Evolutionary conservation across 768 basidiomycete genomes (phyloP), one percentile per base, ranked within the genome.

Genomic region (Pleurotus ostreatus): DNA sequence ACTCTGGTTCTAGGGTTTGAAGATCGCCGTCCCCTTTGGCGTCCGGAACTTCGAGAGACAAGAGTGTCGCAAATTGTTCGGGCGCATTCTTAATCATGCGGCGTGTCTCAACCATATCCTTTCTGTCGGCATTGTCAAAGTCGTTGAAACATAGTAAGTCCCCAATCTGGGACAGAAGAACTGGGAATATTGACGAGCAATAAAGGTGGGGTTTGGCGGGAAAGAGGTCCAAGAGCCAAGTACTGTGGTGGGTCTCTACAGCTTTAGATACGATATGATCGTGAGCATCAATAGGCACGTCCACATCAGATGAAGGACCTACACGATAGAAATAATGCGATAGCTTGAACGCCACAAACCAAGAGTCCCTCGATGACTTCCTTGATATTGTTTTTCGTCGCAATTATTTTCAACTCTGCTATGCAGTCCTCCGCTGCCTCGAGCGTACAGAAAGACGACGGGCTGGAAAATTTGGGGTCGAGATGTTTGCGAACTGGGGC

Each of bases 61-160:
- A 41, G 18, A 53, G n/a, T 6, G 51, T 41, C n/a, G 39, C 20
- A 15, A 53, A 23, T 20, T 26, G 18, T 23, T 53, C 51, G 2
- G 51, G 37, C 16, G 38, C 51, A 6, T 22, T 41, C 20, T 40
- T 37, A 20, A 53, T 23, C 6, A 39, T 40, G 6, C 22, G 37
- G 9, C 51, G 39, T 12, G 15, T 40, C 18, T 39, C 23, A 12
- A 39, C 51, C 16, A 53, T 38, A 4, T 16, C 37, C 23, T 38
- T 39, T n/a, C 16, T 23, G 8, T 53, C 51, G 2, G 41, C 51
- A 8, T 39, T 18, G 18, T 41, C 39, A 40, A 53, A 20, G 13
- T 53, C 51, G 22, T 39, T 53, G 51, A 53, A 53, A 18, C 38
- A 39, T 2, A 53, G 25, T 8, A 18, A 53, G 20, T 53, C 51